Base-by-base conservation (phyloP, 2,329 filamentous ascomycete species). In the Colletotrichum gigasporum region DNA sequence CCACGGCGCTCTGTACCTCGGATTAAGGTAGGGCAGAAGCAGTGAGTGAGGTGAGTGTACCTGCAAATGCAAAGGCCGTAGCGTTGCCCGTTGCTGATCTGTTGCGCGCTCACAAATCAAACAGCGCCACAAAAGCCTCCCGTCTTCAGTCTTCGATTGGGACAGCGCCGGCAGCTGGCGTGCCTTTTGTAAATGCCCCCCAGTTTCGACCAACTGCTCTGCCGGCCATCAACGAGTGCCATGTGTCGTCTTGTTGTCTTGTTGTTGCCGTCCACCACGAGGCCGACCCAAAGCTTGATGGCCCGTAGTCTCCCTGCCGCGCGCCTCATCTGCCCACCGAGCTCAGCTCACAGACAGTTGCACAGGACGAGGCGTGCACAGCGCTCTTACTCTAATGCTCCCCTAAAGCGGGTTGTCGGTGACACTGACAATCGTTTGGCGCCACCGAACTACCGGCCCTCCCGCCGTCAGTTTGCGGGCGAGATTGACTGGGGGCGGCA, bases 361-460 rank as follows among this genome's bases (percentile, higher is more conserved):
- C 48, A 50, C 61, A 48, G 26, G 42, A 48, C 39, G 61, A 30
- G 61, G 55, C 48, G 48, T 54, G 39, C 47, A 32, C 55, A 35
- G 34, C 24, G 34, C 48, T 34, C 28, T 28, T 18, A n/a, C 55
- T 48, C 32, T 18, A 12, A 34, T n/a, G 5, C 14, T 37, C 41
- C 18, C 32, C 16, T 26, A 14, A 41, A 20, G 47, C 18, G 12
- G 18, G 30, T 48, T 56, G 52, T 11, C 34, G 32, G 47, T 35
- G 51, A 56, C 20, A 44, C n/a, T 53, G 48, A 44, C 56, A 32
- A 41, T 35, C 20, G 20, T 42, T 48, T 42, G 55, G 34, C 47
- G 28, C 61, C 55, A 60, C 12, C 18, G 28, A 47, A 61, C 47
- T 60, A 61, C 41, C 56, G 56, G 56, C 56, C 35, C 16, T 44